Evolutionary conservation across 1,284 basidiomycete genomes (phyloP).

Genomic region (Microbotryomycetes sp.): DNA sequence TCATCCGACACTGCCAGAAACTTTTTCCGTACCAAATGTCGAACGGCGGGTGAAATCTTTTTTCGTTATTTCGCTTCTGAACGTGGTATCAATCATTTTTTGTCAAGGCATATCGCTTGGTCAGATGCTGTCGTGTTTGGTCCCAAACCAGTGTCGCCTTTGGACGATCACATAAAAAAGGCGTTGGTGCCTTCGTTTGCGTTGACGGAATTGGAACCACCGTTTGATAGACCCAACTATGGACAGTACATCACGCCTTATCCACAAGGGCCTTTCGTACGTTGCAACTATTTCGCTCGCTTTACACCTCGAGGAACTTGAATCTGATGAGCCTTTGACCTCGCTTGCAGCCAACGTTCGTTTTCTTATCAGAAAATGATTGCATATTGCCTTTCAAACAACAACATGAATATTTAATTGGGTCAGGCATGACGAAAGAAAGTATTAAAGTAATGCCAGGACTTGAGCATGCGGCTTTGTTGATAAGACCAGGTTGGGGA

Average conservation of each 20-base stretch:
- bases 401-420: slow-evolving; percentile 8
- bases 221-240: slow-evolving; percentile 21
- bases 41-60: slow-evolving; percentile 26
- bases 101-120: slow-evolving; percentile 26
- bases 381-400: slow-evolving; percentile 26
- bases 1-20: slow-evolving; percentile 22
- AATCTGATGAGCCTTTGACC: no score
- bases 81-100: slow-evolving; percentile 28
- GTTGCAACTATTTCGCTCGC: neutral
- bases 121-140: slow-evolving; percentile 21
- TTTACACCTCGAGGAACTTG: neutral
- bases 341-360: slow-evolving; percentile 18
- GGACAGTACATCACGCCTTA: slow-evolving; percentile 12
- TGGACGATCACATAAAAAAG: slow-evolving; percentile 9
- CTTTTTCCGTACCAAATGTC: slow-evolving; percentile 25
- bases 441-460: slow-evolving; percentile 13
- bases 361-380: slow-evolving; percentile 21
- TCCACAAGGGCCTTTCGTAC: slow-evolving; percentile 21
- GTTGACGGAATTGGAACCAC: slow-evolving; percentile 1
- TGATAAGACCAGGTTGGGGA: slow-evolving; percentile 5
- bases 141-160: slow-evolving; percentile 1
- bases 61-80: slow-evolving; percentile 31
- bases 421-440: slow-evolving; percentile 8
- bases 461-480: slow-evolving; percentile 25
- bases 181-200: slow-evolving; percentile 18